Base-by-base conservation (phyloP, 2,329 filamentous ascomycete genomes). In the Orbilia brochopaga region DNA sequence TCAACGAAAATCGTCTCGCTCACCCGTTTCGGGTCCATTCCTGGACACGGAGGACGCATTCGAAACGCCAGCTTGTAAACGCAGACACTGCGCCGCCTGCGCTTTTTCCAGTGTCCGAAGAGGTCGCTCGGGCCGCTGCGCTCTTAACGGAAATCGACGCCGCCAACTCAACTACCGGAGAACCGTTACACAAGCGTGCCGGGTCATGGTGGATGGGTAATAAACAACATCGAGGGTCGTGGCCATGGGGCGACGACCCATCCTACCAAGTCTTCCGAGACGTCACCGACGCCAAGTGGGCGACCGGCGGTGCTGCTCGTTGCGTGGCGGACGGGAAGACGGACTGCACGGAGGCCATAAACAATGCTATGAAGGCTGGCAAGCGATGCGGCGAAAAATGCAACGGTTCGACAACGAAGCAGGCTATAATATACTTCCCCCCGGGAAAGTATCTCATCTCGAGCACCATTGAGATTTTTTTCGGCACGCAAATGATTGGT, bases 311-410 rank as follows among this genome's bases (percentile, higher is more conserved):
- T 8, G 46, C 57, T 19, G 27, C 44, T 13, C 27, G 17, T 15
- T 79, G 80, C 53, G 77, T 76, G 80, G 85, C 85, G 74, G 46
- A 51, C 17, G 55, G 27, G 15, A 24, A 3, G 17, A 50, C 27
- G 32, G 74, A 76, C 23, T 72, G 74, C 24, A 75, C 74, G n/a
- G 50, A 56, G 3, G 73, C 75, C 8, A 76, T 75, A 15, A 69
- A 75, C 19, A 62, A 62, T 7, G 75, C 74, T 5, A 74, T 77
- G 19, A 24, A 55, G 0, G 73, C 69, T 23, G 67, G 66, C 4
- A 21, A 56, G 1, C 32, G 70, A 1, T 76, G 74, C 44, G 75
- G 74, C 1, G 57, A 44, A 0, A 59, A 21, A 1, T 76, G 75
- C 42, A 55, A 61, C 56, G 56, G 56, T 1, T 64, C 62, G 0